Conservation (phyloP, 495 filamentous ascomycete genomes). For the Talaromyces proteolyticus region DNA sequence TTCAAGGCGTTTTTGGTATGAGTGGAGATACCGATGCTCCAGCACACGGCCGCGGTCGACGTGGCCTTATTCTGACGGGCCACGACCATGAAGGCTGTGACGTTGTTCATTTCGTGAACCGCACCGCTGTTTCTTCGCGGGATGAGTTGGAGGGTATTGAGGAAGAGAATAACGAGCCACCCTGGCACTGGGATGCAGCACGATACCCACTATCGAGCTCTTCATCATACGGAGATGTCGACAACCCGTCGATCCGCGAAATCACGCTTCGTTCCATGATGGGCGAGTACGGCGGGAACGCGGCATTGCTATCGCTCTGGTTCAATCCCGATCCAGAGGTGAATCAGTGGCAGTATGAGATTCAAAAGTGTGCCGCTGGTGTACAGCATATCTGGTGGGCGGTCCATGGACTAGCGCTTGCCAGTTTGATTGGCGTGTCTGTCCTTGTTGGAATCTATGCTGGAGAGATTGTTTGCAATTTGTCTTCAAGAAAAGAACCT, state of each 20-base stretch:
- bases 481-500: too few relatives aligned
- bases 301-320: slow-evolving; percentile 82
- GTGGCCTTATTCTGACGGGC: slow-evolving; percentile 76
- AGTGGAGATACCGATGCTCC: slow-evolving; percentile 46
- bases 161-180: slow-evolving; percentile 9
- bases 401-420: slow-evolving; percentile 66
- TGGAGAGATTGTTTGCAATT: background rate
- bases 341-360: slow-evolving; percentile 74
- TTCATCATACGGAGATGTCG: background rate
- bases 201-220: slow-evolving; percentile 13
- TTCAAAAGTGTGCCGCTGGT: slow-evolving; percentile 68
- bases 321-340: slow-evolving; percentile 55
- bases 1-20: slow-evolving; percentile 77
- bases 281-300: slow-evolving; percentile 87
- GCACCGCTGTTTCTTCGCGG: slow-evolving; percentile 12
- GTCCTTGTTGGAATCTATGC: background rate
- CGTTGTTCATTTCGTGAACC: slow-evolving; percentile 70
- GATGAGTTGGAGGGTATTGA: slow-evolving; percentile 14
- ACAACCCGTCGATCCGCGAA: slow-evolving; percentile 61
- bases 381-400: slow-evolving; percentile 94
- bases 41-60: slow-evolving; percentile 53
- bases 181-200: slow-evolving; percentile 28
- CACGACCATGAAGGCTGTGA: slow-evolving; percentile 96
- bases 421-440: slow-evolving; percentile 15
- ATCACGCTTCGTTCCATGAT: slow-evolving; percentile 98